These are phyloP conservation scores for Ogataea nonfermentans DNA, from an alignment of 805 yeast species.

Conservation along the genomic window DNA sequence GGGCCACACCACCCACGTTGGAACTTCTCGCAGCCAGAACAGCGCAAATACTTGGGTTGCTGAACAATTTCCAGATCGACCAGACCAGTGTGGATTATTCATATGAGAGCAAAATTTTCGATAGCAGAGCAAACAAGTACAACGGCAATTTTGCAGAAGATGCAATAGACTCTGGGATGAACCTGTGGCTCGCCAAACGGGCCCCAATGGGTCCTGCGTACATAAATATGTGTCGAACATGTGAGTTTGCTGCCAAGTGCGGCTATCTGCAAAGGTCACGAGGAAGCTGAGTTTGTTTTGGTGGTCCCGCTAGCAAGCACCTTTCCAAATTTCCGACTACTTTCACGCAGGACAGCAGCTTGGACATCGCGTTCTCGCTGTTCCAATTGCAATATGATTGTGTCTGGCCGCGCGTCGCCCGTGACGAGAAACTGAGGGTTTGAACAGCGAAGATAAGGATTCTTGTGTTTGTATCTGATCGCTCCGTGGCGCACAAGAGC, in stretches of 20 bases:
- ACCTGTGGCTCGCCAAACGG: constrained; percentile 60
- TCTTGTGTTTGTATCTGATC: constrained; percentile 4
- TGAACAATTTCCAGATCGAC: constrained; percentile 29
- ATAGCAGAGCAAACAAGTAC: constrained; percentile 40
- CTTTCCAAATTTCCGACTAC: constrained; percentile 20
- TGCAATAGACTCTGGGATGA: constrained; percentile 36
- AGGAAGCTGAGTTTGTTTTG: constrained; percentile 3
- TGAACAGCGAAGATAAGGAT: neutral
- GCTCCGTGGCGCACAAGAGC: constrained; percentile 5
- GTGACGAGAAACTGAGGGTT: constrained; percentile 4
- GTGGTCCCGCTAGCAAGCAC: constrained; percentile 25
- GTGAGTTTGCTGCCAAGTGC: constrained; percentile 51
- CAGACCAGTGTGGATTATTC: constrained; percentile 52
- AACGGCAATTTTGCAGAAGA: constrained; percentile 31
- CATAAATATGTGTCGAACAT: constrained; percentile 46
- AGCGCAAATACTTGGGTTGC: constrained; percentile 38
- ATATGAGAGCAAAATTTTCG: constrained; percentile 42
- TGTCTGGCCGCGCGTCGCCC: neutral
- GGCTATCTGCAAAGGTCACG: constrained; percentile 27
- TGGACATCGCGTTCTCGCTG: neutral
- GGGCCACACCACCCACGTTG: constrained; percentile 57
- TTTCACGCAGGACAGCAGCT: no score
- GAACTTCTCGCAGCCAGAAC: constrained; percentile 54
- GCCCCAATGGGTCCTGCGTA: constrained; percentile 45
- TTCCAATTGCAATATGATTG: constrained; percentile 3